Percentiles rank a stretch among this genome's conserved stretches.
Conservation (phyloP, 208 protist species). For the Naegleria fowleri region DNA sequence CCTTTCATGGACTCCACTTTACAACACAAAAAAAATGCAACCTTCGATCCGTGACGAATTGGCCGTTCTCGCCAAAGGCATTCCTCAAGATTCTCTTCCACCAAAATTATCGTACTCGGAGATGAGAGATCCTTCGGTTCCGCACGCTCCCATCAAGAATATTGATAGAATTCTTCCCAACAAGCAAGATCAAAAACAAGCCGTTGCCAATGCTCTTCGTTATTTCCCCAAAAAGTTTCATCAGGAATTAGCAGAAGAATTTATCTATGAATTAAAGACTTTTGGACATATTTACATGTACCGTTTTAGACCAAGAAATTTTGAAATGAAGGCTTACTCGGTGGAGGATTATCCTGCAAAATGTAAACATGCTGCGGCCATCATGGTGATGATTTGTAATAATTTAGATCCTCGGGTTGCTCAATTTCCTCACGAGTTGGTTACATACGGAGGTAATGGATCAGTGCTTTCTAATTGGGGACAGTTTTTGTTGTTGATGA, state of each 20-base stretch:
- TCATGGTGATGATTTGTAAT: conserved; percentile 82
- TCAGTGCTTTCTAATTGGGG: conserved; percentile 70
- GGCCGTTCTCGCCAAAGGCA: no score
- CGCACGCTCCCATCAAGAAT: conserved; percentile 53
- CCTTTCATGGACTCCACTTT: no score
- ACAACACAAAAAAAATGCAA: no score
- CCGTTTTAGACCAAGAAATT: conserved; percentile 64
- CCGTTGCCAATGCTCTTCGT: conserved; percentile 61
- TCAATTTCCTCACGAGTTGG: conserved; percentile 75
- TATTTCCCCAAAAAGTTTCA: conserved; percentile 62
- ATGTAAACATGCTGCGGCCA: conserved; percentile 54
- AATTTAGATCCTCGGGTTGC: conserved; percentile 68
- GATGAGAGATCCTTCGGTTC: conserved; percentile 40
- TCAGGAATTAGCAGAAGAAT: conserved; percentile 57
- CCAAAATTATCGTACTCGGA: conserved; percentile 30
- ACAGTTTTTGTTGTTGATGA: conserved; percentile 69
- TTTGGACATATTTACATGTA: conserved; percentile 83
- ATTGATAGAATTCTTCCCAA: conserved; percentile 35
- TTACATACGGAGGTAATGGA: conserved; percentile 79
- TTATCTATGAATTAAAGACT: conserved; percentile 55
- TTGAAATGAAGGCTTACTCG: conserved; percentile 46
- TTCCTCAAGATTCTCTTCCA: conserved; percentile 26
- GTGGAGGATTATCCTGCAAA: conserved; percentile 33
- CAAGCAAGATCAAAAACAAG: conserved; percentile 45
- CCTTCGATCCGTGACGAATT: no score